Percentiles rank a stretch among this genome's conserved stretches.
These are phyloP conservation scores for Boletus patriciae DNA, from an alignment of 768 basidiomycete species.

Conservation along the genomic window DNA sequence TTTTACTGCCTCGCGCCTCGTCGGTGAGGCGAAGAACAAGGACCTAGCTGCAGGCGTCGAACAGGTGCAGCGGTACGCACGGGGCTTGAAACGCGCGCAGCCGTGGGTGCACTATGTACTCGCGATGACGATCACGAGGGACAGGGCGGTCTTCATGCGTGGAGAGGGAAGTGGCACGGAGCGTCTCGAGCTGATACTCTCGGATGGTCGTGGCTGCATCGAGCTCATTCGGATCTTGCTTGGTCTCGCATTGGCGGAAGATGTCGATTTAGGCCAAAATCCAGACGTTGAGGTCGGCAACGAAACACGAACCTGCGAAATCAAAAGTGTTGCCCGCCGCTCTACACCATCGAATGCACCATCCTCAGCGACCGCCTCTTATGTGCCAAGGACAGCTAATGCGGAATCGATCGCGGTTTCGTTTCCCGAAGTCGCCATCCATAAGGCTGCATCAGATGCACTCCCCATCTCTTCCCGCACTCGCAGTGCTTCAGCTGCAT, in stretches of 20 bases:
- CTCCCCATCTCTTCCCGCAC: not conserved
- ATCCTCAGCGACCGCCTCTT: not conserved
- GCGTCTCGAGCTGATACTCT: not conserved
- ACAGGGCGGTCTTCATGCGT: not conserved
- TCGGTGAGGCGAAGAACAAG: constrained; percentile 2
- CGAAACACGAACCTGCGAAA: no score
- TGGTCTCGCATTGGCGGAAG: not conserved
- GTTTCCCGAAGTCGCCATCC: not conserved
- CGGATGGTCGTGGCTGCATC: not conserved
- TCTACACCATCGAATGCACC: not conserved
- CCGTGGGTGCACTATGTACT: constrained; percentile 11
- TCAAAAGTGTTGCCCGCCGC: no score
- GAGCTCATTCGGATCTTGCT: not conserved
- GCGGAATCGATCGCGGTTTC: not conserved
- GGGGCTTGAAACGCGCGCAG: constrained; percentile 2
- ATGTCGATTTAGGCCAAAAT: not conserved
- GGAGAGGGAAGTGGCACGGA: constrained; percentile 3
- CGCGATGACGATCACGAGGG: not conserved
- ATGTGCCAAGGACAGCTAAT: not conserved
- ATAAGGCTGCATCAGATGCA: not conserved
- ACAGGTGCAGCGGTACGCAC: not conserved
- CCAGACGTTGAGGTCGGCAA: not conserved
- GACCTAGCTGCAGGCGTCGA: not conserved
- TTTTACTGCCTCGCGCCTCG: not conserved
- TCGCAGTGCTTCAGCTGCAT: not conserved